Base-by-base conservation (phyloP, 805 yeast species). In the Candida boleticola region DNA sequence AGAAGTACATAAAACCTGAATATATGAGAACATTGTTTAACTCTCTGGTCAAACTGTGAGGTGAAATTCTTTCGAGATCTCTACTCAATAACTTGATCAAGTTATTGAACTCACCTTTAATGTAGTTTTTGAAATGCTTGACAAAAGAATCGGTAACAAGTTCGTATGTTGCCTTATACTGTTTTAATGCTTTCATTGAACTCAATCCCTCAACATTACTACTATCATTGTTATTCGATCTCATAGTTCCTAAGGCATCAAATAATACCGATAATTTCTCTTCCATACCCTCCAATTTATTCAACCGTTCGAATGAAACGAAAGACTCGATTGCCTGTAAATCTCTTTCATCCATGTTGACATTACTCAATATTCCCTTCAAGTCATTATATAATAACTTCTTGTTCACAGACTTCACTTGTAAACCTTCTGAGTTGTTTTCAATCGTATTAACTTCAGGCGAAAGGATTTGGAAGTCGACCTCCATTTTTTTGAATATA, bases 331-430 rank as follows among this genome's bases (percentile, higher is more conserved):
- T 61, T 18, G 66, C 58, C 6, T 59, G 57, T 40, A 87, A 63
- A 14, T 81, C 82, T 1, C 64, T 63, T 14, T 77, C 77, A 47
- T 82, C 81, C 21, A 89, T 70, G 42, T 82, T 77, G 6, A 86
- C 85, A n/a, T 87, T 83, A 37, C 76, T 75, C 46, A 89, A 63
- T 36, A 89, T 71, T n/a, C 74, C 78, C 30, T 77, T 77, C 41
- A 89, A 71, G 46, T 87, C 89, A 36, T 75, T 78, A 72, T 82
- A 83, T 19, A 89, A 67, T n/a, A 74, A 58, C 53, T 86, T 87
- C 60, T 85, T 86, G 63, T 90, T 90, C 34, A 87, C 81, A 4
- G 92, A 79, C 50, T 82, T 83, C 5, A 90, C 83, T 61, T 90
- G 97, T 14, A 89, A 62, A 37, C 96, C 96, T 52, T 84, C 80